Percentiles rank a stretch among this genome's conserved stretches.
Conservation (phyloP, 306 rosid genomes). For the Vigna hirtella region DNA sequence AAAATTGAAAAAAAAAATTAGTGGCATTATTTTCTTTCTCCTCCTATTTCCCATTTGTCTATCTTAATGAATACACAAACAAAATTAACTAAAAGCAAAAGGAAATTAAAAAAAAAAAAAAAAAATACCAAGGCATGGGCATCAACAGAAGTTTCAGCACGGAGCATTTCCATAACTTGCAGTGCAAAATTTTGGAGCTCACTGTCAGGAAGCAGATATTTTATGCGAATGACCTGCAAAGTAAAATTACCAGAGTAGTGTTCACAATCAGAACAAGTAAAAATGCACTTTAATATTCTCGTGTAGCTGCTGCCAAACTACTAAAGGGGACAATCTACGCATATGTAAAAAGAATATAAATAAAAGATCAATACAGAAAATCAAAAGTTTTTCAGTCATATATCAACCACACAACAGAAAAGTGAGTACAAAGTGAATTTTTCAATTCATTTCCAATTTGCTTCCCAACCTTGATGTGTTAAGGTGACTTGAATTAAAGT, state of each 20-base stretch:
- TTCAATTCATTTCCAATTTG: conserved; percentile 18
- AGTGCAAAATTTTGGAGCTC: conserved; percentile 81
- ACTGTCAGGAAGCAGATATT: conserved; percentile 84
- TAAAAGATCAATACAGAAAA: conserved; percentile 23
- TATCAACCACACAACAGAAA: conserved; percentile 11
- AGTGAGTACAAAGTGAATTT: conserved; percentile 20
- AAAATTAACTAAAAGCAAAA: conserved; percentile 16
- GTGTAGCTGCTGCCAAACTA: conserved; percentile 20
- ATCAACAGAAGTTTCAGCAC: conserved; percentile 75
- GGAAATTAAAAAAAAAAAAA: conserved; percentile 10
- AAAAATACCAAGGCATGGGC: conserved; percentile 83
- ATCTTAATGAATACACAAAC: conserved; percentile 20
- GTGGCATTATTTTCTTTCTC: not conserved
- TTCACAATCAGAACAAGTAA: conserved; percentile 35
- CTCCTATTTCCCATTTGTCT: conserved; percentile 24
- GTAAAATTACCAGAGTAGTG: conserved; percentile 34
- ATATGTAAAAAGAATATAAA: conserved; percentile 11
- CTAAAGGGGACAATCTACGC: conserved; percentile 10
- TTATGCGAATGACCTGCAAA: conserved; percentile 84
- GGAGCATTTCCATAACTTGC: conserved; percentile 87
- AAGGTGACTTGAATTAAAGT: conserved; percentile 27
- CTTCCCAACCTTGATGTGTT: conserved; percentile 21
- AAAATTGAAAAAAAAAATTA: not conserved
- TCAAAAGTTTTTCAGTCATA: conserved; percentile 21
- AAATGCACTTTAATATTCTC: conserved; percentile 19